These are phyloP conservation scores for Domatiomyces catenatus DNA, from an alignment of 2,329 filamentous ascomycete genomes.

Conservation along the genomic window DNA sequence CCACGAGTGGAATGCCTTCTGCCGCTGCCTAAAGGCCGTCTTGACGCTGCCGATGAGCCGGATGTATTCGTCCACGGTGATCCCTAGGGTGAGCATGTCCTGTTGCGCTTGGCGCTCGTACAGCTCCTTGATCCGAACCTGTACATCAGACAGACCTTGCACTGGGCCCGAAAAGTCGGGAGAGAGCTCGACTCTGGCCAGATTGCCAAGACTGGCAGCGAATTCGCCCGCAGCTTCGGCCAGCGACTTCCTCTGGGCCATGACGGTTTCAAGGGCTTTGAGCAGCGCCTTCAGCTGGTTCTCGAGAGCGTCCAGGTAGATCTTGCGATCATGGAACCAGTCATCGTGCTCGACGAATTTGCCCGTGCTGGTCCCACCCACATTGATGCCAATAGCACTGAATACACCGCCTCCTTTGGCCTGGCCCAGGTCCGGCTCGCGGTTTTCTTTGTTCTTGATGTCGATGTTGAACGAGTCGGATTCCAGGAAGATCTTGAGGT, in stretches of 20 bases:
- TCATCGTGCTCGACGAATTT: constrained; percentile 99
- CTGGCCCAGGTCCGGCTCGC: constrained; percentile 70
- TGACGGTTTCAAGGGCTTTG: constrained; percentile 87
- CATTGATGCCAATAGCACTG: constrained; percentile 63
- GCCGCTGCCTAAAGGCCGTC: constrained; percentile 76
- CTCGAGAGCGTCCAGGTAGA: constrained; percentile 89
- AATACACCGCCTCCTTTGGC: constrained; percentile 68
- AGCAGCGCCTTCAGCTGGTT: constrained; percentile 77
- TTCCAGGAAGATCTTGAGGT: constrained; percentile 91
- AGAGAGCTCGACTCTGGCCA: constrained; percentile 85
- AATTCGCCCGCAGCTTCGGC: constrained; percentile 90
- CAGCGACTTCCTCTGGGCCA: constrained; percentile 79
- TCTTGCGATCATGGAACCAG: constrained; percentile 94
- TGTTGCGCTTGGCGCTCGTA: constrained; percentile 96
- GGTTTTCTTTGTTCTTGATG: constrained; percentile 92
- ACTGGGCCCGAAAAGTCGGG: constrained; percentile 75
- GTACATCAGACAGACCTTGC: constrained; percentile 80
- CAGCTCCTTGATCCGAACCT: constrained; percentile 83
- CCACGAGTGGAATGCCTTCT: constrained; percentile 93
- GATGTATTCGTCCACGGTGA: constrained; percentile 97
- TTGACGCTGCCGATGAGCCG: constrained; percentile 90
- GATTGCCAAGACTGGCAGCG: constrained; percentile 75
- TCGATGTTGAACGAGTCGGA: constrained; percentile 93
- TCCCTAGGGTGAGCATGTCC: constrained; percentile 87
- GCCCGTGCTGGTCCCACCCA: constrained; percentile 50